These are phyloP conservation scores for Aristolochia californica DNA, from an alignment of 164 flowering plant species.

Conservation along the genomic window DNA sequence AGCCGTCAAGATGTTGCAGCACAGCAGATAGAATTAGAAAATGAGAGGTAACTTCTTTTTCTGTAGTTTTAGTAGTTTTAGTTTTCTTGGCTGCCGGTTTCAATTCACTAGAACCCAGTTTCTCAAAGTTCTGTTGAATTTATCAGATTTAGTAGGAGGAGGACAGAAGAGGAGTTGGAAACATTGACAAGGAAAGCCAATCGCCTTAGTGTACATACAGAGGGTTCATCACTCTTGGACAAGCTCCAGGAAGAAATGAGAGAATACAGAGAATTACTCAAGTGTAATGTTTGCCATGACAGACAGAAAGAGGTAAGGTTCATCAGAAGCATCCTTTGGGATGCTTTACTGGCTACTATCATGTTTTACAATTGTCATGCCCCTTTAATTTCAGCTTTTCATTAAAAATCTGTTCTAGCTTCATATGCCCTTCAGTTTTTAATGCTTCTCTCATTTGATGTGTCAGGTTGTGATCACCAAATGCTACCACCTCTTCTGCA, in stretches of 20 bases:
- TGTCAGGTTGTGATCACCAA: slow-evolving; percentile 93
- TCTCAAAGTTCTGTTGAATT: not conserved
- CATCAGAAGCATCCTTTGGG: not conserved
- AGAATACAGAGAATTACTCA: slow-evolving; percentile 75
- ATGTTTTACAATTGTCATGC: not conserved
- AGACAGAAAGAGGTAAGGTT: slow-evolving; percentile 80
- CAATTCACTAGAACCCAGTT: too few species aligned
- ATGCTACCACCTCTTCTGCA: slow-evolving; percentile 93
- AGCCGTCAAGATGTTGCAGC: slow-evolving; percentile 37
- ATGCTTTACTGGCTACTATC: not conserved
- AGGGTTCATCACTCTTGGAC: slow-evolving; percentile 50
- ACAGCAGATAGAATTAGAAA: slow-evolving; percentile 62
- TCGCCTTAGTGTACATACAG: slow-evolving; percentile 46
- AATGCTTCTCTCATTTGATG: not conserved
- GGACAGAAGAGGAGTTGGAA: slow-evolving; percentile 75
- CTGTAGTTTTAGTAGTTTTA: too few species aligned
- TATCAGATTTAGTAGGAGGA: slow-evolving; percentile 66
- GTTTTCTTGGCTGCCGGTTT: too few species aligned
- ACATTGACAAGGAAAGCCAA: slow-evolving; percentile 43
- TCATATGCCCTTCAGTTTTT: too few species aligned
- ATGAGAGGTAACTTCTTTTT: slow-evolving; percentile 44
- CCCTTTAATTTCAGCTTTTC: too few species aligned
- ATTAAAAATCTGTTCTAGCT: too few species aligned
- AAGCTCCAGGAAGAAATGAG: slow-evolving; percentile 77
- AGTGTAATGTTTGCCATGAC: slow-evolving; percentile 82